Base-by-base conservation (phyloP, 1,284 basidiomycete species). In the Leccinum pachyderme region DNA sequence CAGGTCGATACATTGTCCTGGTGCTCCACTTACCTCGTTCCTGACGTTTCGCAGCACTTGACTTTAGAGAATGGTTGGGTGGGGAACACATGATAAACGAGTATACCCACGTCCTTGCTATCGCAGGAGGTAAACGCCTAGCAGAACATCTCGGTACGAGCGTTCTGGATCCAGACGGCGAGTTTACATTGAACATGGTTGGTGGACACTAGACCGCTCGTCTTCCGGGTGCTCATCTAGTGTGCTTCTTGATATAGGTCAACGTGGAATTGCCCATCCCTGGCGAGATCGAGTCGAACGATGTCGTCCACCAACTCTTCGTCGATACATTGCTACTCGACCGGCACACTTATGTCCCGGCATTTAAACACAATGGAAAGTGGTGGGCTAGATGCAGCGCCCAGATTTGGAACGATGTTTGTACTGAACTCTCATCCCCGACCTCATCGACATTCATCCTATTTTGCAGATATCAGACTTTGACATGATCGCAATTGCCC, bases 11-110 rank as follows among this genome's bases (percentile, higher is more conserved):
- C 18, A 27, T 7, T 57, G 25, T n/a, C 15, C 49, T 12, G 22
- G 22, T 9, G 37, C 33, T 28, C 29, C 6, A 9, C 3, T n/a
- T 33, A 61, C 53, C 24, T 56, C 70, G 51, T 67, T 63, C 31
- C 58, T 67, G 41, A 70, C 27, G 13, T 45, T 49, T 3, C 33
- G 2, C 52, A 82, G 93, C 93, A 0, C 69, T 95, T 8, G 80
- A 87, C 45, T 95, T 94, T 74, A 81, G 93, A 27, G 66, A 82
- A 49, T 87, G 84, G 81, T 75, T 95, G 22, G 94, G 93, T 1
- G 94, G 94, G 2, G 94, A 96, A 72, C 74, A 80, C 15, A 80
- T 80, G 54, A 93, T 95, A 58, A 86, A 87, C 64, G 76, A 73
- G 4, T 93, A 95, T 70, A 91, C 84, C 63, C 87, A 87, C 64